phyloP scores from a whole-genome alignment of 768 basidiomycete genomes.

The Lactarius evosmus region DNA sequence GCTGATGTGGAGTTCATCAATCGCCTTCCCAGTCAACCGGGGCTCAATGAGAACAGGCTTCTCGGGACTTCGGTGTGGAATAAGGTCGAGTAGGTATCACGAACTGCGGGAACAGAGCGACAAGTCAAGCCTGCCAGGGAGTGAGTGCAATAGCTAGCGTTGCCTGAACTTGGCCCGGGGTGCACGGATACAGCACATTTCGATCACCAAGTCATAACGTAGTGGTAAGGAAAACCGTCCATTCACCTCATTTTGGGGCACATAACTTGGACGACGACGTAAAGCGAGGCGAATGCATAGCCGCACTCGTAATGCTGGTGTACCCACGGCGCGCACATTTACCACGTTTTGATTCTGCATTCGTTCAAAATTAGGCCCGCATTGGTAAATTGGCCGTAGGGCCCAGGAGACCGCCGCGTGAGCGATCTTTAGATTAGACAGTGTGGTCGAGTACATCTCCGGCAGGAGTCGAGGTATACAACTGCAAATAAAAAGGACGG shows the following conservation, averaged over 20 bases:
- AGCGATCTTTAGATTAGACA: slow-evolving; percentile 8
- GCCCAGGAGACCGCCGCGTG: too few species aligned
- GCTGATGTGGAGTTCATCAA: slow-evolving; percentile 2
- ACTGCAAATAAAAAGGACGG: not conserved
- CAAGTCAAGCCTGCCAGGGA: not conserved
- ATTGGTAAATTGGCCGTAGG: not conserved
- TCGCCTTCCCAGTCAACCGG: not conserved
- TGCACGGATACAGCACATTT: not conserved
- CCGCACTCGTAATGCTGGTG: not conserved
- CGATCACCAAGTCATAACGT: slow-evolving; percentile 2
- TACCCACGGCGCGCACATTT: not conserved
- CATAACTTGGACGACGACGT: not conserved
- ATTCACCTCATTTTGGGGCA: slow-evolving; percentile 15
- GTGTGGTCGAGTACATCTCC: slow-evolving; percentile 1
- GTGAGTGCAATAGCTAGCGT: not conserved
- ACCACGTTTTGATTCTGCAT: not conserved
- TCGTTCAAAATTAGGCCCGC: not conserved
- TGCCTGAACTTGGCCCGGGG: not conserved
- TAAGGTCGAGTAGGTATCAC: too few species aligned
- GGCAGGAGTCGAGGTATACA: slow-evolving; percentile 7
- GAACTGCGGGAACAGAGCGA: not conserved
- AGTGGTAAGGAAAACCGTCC: not conserved
- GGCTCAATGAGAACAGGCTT: not conserved
- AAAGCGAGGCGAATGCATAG: not conserved
- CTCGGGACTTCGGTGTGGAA: not conserved